Evolutionary conservation across 306 rosid species (phyloP), one percentile per base, ranked within the genome.

Genomic region (Quercus robur): DNA sequence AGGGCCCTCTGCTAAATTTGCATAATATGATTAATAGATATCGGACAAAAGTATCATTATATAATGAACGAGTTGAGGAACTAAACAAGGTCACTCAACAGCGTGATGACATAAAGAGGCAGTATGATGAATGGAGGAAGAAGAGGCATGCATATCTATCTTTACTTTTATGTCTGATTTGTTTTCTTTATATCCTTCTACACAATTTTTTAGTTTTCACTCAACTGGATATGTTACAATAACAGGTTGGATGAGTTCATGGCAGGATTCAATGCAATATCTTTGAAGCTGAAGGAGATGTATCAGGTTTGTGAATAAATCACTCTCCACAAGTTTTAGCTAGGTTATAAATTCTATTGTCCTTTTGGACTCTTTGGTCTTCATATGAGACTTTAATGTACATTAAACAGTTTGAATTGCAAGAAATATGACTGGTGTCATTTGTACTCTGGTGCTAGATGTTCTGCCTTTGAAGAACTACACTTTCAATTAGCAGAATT

Each of bases 211-310:
- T 21, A 18, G 20, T 54, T 71, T 74, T 55, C 18, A 56, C 11
- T 86, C 61, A 66, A 46, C 25, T 78, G 84, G 70, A 55, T 62
- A 41, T 76, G 41, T 46, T 71, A 5, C 73, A 46, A 30, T 72
- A 81, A 74, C 83, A 95, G 99, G 84, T 84, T 95, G 88, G 99
- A 95, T 14, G 97, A 95, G 86, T 93, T 95, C 87, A 95, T 95
- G 98, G 97, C 91, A 78, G 97, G 99, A 73, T 95, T 95, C 80
- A 95, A 91, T 82, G 80, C 98, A 54, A 91, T 93, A 88, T 93
- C 99, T 66, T 89, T 95, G 69, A 95, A 95, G 88, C 81, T 95
- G 49, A 93, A 95, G 84, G 99, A 95, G 84, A 95, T 91, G 98
- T 91, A 93, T 78, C 99, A 95, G 97, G 97, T 93, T 73, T 82